Evolutionary conservation across 495 filamentous ascomycete genomes (phyloP).

Genomic region (Hamigera avellanea): DNA sequence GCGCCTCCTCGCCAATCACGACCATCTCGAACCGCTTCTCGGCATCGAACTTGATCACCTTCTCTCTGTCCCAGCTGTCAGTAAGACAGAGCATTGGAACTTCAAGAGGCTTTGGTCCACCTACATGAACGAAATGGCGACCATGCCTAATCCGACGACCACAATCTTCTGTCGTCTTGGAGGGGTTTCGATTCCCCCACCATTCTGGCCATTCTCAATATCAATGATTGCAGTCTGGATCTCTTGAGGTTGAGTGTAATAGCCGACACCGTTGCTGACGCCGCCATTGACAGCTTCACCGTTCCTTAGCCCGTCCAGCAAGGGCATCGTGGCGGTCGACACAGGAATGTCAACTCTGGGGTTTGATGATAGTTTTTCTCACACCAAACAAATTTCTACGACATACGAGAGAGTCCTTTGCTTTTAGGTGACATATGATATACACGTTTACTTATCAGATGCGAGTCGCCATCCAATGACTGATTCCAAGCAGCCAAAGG

Average conservation of each 20-base stretch:
- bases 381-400: background rate
- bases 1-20: slow-evolving; percentile 85
- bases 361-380: too few species aligned
- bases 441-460: background rate
- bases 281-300: slow-evolving; percentile 17
- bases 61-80: slow-evolving; percentile 47
- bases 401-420: background rate
- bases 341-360: background rate
- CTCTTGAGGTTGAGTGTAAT: background rate
- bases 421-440: background rate
- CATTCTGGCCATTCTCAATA: slow-evolving; percentile 1
- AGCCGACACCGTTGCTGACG: background rate
- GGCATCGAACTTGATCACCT: slow-evolving; percentile 76
- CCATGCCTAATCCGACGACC: slow-evolving; percentile 90
- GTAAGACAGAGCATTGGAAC: too few species aligned
- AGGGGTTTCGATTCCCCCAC: too few species aligned
- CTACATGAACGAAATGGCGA: slow-evolving; percentile 88
- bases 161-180: slow-evolving; percentile 57
- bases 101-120: slow-evolving; percentile 12
- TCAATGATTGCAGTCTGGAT: background rate
- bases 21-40: slow-evolving; percentile 69
- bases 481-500: background rate
- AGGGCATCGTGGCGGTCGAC: slow-evolving; percentile 15
- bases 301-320: slow-evolving; percentile 21
- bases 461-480: too few species aligned